Evolutionary conservation across 1,139 yeast genomes (phyloP).

Genomic region (Kazachstania sp.): DNA sequence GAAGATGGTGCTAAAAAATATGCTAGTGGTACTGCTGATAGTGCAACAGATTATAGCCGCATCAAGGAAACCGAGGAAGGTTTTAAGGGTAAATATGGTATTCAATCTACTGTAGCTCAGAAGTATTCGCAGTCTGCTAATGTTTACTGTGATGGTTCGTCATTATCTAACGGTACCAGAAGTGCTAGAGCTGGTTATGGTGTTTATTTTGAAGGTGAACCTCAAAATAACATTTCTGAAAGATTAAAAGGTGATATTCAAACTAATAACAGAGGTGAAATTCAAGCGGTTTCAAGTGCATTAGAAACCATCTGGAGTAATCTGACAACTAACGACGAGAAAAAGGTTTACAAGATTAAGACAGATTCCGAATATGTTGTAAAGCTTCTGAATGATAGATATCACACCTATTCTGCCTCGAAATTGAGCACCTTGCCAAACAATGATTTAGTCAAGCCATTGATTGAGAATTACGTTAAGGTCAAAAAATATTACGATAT

Average conservation of each 20-base stretch:
- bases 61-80: constrained; percentile 13
- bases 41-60: constrained; percentile 15
- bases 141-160: constrained; percentile 69
- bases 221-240: constrained; percentile 46
- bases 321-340: constrained; percentile 29
- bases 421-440: constrained; percentile 27
- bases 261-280: constrained; percentile 79
- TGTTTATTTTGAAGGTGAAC: constrained; percentile 53
- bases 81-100: constrained; percentile 11
- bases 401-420: constrained; percentile 32
- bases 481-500: constrained; percentile 28
- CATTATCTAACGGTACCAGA: constrained; percentile 43
- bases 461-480: constrained; percentile 21
- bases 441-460: constrained; percentile 21
- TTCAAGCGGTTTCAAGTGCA: constrained; percentile 56
- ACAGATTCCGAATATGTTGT: constrained; percentile 53
- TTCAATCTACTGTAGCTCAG: background rate
- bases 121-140: constrained; percentile 8
- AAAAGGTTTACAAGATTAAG: constrained; percentile 34
- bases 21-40: constrained; percentile 17
- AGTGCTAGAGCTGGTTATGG: constrained; percentile 60
- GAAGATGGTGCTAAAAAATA: constrained; percentile 34
- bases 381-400: constrained; percentile 45
- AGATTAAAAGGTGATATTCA: constrained; percentile 42
- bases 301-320: constrained; percentile 34